A percentile compares a stretch with the other conserved stretches of the same genome.
These are phyloP conservation scores for Nitzschia putrida DNA, from an alignment of 108 stramenopile genomes.

Conservation along the genomic window DNA sequence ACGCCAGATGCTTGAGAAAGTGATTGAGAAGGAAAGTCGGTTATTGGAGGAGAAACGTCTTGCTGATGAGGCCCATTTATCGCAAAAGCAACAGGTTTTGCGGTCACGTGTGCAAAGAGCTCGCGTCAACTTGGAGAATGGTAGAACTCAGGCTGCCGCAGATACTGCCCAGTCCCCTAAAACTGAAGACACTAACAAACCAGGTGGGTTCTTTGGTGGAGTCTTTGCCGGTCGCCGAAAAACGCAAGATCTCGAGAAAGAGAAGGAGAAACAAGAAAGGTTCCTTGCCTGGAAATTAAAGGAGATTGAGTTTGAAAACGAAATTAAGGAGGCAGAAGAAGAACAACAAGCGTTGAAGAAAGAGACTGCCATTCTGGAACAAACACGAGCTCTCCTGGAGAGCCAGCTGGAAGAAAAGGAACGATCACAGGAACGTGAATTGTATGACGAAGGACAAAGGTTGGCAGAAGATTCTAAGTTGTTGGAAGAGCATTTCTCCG, in stretches of 20 bases:
- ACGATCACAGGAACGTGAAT: slow-evolving; percentile 1
- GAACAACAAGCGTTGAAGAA: slow-evolving; percentile 5
- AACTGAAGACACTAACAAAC: slow-evolving; percentile 3
- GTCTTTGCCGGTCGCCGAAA: slow-evolving; percentile 15
- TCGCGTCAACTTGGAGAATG: slow-evolving; percentile 8
- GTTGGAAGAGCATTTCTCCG: background rate
- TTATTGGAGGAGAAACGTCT: slow-evolving; percentile 4
- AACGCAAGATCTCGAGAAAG: slow-evolving; percentile 17
- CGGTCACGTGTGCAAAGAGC: slow-evolving; percentile 2
- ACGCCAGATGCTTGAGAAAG: background rate
- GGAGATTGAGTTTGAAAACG: slow-evolving; percentile 35
- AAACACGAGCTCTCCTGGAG: background rate
- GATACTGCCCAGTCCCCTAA: background rate
- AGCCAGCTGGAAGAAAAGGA: slow-evolving; percentile 5
- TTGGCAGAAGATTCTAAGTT: background rate
- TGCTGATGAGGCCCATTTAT: slow-evolving; percentile 11
- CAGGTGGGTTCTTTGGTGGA: slow-evolving; percentile 24
- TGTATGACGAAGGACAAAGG: slow-evolving; percentile 1
- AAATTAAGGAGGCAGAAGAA: slow-evolving; percentile 15
- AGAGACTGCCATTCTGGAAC: background rate
- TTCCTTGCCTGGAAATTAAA: slow-evolving; percentile 25
- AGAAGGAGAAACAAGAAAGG: slow-evolving; percentile 22
- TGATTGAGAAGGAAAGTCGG: slow-evolving; percentile 10
- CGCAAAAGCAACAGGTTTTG: slow-evolving; percentile 9
- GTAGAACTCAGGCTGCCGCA: slow-evolving; percentile 3